A percentile compares a stretch with the other conserved stretches of the same genome.
These are phyloP conservation scores for Scheffersomyces lignicola DNA, from an alignment of 1,139 yeast genomes.

Conservation along the genomic window DNA sequence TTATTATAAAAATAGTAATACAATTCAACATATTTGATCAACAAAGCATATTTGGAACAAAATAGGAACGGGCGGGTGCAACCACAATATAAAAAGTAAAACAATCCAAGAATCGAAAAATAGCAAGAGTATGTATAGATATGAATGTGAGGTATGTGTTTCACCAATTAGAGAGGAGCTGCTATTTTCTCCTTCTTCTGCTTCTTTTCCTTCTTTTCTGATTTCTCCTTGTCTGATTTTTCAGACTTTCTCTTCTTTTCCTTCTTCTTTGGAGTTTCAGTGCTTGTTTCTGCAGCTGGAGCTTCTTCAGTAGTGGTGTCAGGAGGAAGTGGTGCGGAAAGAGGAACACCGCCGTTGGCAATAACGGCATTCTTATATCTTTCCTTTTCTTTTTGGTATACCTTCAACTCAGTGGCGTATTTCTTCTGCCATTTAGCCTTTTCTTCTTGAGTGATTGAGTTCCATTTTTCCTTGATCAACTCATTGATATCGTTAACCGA, in stretches of 20 bases:
- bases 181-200: slow-evolving; percentile 13
- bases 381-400: slow-evolving; percentile 64
- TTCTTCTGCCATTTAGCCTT: slow-evolving; percentile 76
- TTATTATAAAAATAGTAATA: background rate
- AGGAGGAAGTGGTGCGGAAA: slow-evolving; percentile 9
- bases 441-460: slow-evolving; percentile 61
- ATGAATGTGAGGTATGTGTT: too few species aligned
- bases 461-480: slow-evolving; percentile 79
- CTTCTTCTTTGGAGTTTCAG: slow-evolving; percentile 28
- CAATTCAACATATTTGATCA: slow-evolving; percentile 3
- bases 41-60: background rate
- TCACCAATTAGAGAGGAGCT: background rate
- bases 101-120: slow-evolving; percentile 1
- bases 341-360: slow-evolving; percentile 1
- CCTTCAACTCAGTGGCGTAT: slow-evolving; percentile 63
- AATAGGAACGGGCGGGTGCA: background rate
- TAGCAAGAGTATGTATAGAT: background rate
- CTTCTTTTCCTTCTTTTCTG: slow-evolving; percentile 17
- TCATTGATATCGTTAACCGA: slow-evolving; percentile 77
- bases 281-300: slow-evolving; percentile 16
- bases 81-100: background rate
- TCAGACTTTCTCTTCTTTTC: slow-evolving; percentile 19
- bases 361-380: slow-evolving; percentile 47
- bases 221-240: slow-evolving; percentile 6
- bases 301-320: slow-evolving; percentile 13